A percentile compares a stretch with the other conserved stretches of the same genome.
Evolutionary conservation across 78 protist genomes (phyloP).

Genomic region (Trichosphaerium sp.): DNA sequence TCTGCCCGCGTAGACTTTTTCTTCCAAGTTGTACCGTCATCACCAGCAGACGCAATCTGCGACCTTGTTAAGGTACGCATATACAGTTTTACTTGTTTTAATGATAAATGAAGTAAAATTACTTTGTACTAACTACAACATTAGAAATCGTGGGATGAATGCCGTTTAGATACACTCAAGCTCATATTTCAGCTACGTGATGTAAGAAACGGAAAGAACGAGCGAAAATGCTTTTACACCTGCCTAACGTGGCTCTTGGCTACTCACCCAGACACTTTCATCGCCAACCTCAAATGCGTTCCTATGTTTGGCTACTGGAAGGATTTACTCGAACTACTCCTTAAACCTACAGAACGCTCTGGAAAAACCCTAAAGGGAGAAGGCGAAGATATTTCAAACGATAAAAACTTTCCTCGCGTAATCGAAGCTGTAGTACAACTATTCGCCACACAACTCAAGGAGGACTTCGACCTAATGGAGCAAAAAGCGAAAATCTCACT

Average conservation of each 20-base stretch:
- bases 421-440: too few relatives aligned
- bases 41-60: not conserved
- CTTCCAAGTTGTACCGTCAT: constrained; percentile 22
- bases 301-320: constrained; percentile 47
- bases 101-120: too few relatives aligned
- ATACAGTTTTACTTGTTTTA: too few relatives aligned
- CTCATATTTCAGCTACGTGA: constrained; percentile 25
- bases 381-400: too few relatives aligned
- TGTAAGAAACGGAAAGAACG: constrained; percentile 46
- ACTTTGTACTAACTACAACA: too few relatives aligned
- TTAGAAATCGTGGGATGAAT: constrained; percentile 24
- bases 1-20: constrained; percentile 25
- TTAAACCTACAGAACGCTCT: constrained; percentile 12
- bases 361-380: too few relatives aligned
- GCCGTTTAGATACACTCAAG: constrained; percentile 30
- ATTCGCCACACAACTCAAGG: constrained; percentile 3
- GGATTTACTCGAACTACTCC: constrained; percentile 16
- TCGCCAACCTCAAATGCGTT: constrained; percentile 5
- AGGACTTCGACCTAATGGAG: not conserved
- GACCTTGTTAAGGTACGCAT: not conserved
- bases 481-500: constrained; percentile 17
- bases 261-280: not conserved
- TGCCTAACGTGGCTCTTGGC: constrained; percentile 8
- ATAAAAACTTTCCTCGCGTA: too few relatives aligned
- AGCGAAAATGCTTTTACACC: constrained; percentile 9